A percentile compares a stretch with the other conserved stretches of the same genome.
These are phyloP conservation scores for Tulasnella calospora DNA, from an alignment of 768 basidiomycete species.

Conservation along the genomic window DNA sequence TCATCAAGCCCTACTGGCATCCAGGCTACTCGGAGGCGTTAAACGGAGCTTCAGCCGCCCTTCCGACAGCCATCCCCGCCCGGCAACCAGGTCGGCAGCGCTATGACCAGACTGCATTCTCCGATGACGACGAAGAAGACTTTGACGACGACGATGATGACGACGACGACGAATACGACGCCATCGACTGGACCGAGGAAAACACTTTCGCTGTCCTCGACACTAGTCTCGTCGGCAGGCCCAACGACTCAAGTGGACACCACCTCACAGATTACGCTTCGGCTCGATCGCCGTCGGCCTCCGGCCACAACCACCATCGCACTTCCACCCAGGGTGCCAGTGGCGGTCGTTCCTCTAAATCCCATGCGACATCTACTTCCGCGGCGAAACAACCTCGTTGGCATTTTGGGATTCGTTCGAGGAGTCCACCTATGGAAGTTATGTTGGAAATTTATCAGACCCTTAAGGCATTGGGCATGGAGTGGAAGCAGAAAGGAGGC, in stretches of 20 bases:
- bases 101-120: conserved; percentile 19
- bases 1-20: conserved; percentile 17
- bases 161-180: conserved; percentile 21
- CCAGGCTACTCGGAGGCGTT: conserved; percentile 15
- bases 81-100: conserved; percentile 13
- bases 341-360: conserved; percentile 10
- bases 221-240: conserved; percentile 17
- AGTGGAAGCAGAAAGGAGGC: conserved; percentile 91
- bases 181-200: conserved; percentile 34
- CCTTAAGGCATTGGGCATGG: conserved; percentile 83
- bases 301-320: conserved; percentile 55
- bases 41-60: background rate
- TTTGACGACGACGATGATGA: conserved; percentile 34
- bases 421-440: conserved; percentile 96
- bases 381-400: conserved; percentile 56
- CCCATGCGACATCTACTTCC: background rate
- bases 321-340: conserved; percentile 10
- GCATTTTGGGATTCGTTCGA: conserved; percentile 96
- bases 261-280: conserved; percentile 59
- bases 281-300: conserved; percentile 87
- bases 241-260: conserved; percentile 26
- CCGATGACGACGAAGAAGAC: conserved; percentile 31
- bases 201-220: conserved; percentile 38
- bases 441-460: conserved; percentile 98
- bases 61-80: conserved; percentile 24